Evolutionary conservation across 495 filamentous ascomycete genomes (phyloP), one percentile per base, ranked within the genome.

Genomic region (Symbiotaphrina buchneri): DNA sequence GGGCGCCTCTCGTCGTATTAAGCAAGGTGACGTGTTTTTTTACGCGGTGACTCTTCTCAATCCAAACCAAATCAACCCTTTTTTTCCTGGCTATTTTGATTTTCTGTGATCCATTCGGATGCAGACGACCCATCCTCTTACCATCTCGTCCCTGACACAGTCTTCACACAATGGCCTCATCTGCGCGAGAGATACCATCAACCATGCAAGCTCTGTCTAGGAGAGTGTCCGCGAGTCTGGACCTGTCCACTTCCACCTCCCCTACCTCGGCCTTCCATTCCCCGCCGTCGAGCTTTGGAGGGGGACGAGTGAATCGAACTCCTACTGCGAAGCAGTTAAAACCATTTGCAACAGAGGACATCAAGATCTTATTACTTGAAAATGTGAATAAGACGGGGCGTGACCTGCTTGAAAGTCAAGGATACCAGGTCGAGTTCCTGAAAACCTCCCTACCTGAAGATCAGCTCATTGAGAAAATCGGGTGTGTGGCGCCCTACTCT

Each of bases 351-450:
- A 87, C 82, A 4, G 66, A 79, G 45, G 85, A 95, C 43, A 77
- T 99, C 51, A 95, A 92, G 56, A 91, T 99, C 23, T 58, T 99
- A 34, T 62, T 99, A 5, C 56, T 99, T 16, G 90, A 99, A 52
- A 95, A 95, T 54, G 74, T 99, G 34, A 94, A 95, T 49, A 61
- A 80, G 52, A 83, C 80, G 14, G 87, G 85, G 8, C 58, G 62
- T 43, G 75, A 91, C 13, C 78, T 92, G 21, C 58, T 99, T 20
- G 65, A 54, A 24, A 55, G 55, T 31, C 83, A 95, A 57, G 85
- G 87, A 8, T 99, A 99, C 51, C 90, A 95, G 47, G 87, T 99
- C 19, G 90, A 95, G 49, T 69, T 70, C 33, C 56, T 85, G 34
- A 95, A 90, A 59, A 68, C 67, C 32, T 91, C 85, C 3, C 54